These are phyloP conservation scores for Pezicula rhizophila DNA, from an alignment of 2,329 filamentous ascomycete species.

Conservation along the genomic window DNA sequence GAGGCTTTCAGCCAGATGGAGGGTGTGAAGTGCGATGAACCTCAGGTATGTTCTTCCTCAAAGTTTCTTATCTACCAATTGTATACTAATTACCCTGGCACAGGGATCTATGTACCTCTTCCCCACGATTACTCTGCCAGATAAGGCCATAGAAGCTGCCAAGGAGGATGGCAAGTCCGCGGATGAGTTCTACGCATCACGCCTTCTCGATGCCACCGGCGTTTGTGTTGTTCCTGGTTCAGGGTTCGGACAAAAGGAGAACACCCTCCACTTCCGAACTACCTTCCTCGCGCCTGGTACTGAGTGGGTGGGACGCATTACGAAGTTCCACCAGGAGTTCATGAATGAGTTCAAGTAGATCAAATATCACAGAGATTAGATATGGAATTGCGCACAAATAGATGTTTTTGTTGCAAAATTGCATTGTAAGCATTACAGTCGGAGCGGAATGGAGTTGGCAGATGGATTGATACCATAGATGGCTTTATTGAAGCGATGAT, in stretches of 20 bases:
- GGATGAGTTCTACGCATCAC: conserved; percentile 93
- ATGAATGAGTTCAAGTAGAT: conserved; percentile 65
- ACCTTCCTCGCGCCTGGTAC: conserved; percentile 96
- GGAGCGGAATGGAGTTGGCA: no score
- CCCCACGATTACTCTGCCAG: conserved; percentile 79
- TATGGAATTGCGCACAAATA: no score
- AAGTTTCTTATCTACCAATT: neutral
- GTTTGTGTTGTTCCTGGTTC: conserved; percentile 90
- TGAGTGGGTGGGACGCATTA: conserved; percentile 83
- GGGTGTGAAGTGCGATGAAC: conserved; percentile 82
- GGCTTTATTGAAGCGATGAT: no score
- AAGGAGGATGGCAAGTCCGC: conserved; percentile 64
- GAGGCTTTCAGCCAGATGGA: conserved; percentile 92
- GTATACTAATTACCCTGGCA: conserved; percentile 1
- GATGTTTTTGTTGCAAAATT: no score
- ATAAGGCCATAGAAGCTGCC: conserved; percentile 72
- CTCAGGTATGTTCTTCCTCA: conserved; percentile 46
- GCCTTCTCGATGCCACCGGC: conserved; percentile 85
- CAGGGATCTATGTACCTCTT: conserved; percentile 98
- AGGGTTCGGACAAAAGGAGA: conserved; percentile 91
- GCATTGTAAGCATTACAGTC: no score
- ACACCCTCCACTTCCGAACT: conserved; percentile 88
- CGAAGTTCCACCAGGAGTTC: conserved; percentile 87
- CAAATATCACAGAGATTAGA: neutral
- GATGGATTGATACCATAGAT: no score